Evolutionary conservation across 352 stramenopile genomes (phyloP).

Genomic region (Globisporangium orthogonon): DNA sequence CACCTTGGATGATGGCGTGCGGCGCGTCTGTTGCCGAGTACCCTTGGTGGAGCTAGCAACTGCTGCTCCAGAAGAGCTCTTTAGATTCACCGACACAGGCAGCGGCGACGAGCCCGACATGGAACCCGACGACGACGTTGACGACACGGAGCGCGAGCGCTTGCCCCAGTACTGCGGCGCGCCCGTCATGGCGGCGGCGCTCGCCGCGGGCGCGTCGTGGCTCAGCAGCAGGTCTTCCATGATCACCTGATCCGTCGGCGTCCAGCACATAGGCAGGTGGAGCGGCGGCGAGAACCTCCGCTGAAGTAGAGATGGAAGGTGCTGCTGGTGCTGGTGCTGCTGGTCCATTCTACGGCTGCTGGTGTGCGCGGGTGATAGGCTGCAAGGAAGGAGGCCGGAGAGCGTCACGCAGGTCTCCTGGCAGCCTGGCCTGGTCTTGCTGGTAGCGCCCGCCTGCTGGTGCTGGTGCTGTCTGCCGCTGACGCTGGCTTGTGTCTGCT

Average conservation of each 20-base stretch:
- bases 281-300: not conserved
- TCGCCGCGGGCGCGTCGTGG: conserved; percentile 4
- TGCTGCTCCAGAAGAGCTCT: not conserved
- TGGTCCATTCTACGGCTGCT: not conserved
- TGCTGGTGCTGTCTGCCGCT: not conserved
- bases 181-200: not conserved
- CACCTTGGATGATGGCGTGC: conserved; percentile 1
- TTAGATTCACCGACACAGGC: not conserved
- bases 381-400: too few species aligned
- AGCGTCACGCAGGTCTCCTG: too few species aligned
- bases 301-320: not conserved
- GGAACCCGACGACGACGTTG: not conserved
- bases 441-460: not conserved
- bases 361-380: too few species aligned
- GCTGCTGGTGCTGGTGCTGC: not conserved
- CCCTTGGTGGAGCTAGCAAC: not conserved
- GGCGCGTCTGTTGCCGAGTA: not conserved
- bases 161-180: not conserved
- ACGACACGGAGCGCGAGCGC: conserved; percentile 4
- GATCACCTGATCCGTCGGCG: conserved; percentile 46
- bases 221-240: conserved; percentile 48
- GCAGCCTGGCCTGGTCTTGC: not conserved
- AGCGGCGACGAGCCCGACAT: conserved; percentile 1
- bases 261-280: conserved; percentile 27
- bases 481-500: too few species aligned